Evolutionary conservation across 2,329 filamentous ascomycete genomes (phyloP).

Genomic region (Fusarium gaditjirri): DNA sequence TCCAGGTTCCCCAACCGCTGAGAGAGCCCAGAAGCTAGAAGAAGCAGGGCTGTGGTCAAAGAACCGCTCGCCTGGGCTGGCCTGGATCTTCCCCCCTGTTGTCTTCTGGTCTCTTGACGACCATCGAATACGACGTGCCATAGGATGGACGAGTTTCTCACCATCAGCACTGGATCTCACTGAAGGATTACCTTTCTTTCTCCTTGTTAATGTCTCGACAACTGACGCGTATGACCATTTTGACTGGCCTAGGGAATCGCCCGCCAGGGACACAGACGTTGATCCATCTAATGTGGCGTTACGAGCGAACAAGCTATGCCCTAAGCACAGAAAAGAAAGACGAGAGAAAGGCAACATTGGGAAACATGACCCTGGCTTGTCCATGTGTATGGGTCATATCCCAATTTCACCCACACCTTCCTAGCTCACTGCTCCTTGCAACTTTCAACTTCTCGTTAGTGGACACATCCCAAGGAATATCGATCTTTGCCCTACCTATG

Average conservation of each 20-base stretch:
- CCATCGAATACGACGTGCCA: slow-evolving; percentile 1
- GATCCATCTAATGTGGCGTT: slow-evolving; percentile 38
- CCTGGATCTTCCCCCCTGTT: slow-evolving; percentile 17
- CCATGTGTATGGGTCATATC: slow-evolving; percentile 36
- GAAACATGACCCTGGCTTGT: not conserved
- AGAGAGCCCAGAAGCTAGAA: not conserved
- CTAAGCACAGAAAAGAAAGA: slow-evolving; percentile 21
- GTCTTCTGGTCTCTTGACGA: not conserved
- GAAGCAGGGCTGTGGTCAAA: not conserved
- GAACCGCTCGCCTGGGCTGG: slow-evolving; percentile 26
- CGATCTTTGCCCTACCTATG: slow-evolving; percentile 28
- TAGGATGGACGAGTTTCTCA: not conserved
- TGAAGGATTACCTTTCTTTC: slow-evolving; percentile 3
- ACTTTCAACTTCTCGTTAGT: not conserved
- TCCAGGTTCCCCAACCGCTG: slow-evolving; percentile 21
- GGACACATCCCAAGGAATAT: slow-evolving; percentile 28
- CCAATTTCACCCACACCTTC: slow-evolving; percentile 19
- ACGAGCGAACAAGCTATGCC: slow-evolving; percentile 35
- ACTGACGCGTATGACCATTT: not conserved
- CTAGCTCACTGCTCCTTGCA: not conserved
- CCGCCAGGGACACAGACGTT: slow-evolving; percentile 31
- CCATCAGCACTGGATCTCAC: not conserved
- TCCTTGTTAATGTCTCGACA: not conserved
- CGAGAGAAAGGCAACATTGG: not conserved
- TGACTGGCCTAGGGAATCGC: not conserved